Evolutionary conservation across 352 stramenopile genomes (phyloP).

Genomic region (Pythium volutum): DNA sequence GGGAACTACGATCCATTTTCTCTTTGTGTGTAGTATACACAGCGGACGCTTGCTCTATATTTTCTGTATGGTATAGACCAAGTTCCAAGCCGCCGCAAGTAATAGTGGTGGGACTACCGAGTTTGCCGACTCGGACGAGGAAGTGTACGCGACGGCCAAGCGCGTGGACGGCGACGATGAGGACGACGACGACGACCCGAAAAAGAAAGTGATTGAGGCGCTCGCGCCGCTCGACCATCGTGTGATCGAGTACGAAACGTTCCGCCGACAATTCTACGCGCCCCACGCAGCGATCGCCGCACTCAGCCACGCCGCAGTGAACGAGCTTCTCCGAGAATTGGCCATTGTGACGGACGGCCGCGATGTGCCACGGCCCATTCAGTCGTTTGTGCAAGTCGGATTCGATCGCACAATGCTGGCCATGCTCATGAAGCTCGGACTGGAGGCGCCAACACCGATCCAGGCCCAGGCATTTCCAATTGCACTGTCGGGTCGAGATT

Average conservation of each 20-base stretch:
- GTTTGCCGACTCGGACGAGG: constrained; percentile 62
- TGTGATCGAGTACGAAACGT: constrained; percentile 72
- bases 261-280: constrained; percentile 78
- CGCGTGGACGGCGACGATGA: constrained; percentile 33
- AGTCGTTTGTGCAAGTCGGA: constrained; percentile 71
- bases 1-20: neutral
- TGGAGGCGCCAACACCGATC: constrained; percentile 80
- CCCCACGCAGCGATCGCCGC: constrained; percentile 37
- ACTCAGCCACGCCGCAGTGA: constrained; percentile 36
- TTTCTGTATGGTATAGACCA: neutral
- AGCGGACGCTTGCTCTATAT: too few species aligned
- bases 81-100: neutral
- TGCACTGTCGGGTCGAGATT: constrained; percentile 66
- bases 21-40: too few species aligned
- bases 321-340: constrained; percentile 43
- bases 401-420: constrained; percentile 69
- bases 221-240: constrained; percentile 70
- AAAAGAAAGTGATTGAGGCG: constrained; percentile 68
- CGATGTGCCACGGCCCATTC: constrained; percentile 54
- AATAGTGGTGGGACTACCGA: neutral
- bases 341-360: constrained; percentile 45
- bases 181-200: constrained; percentile 22
- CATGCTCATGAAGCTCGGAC: constrained; percentile 60
- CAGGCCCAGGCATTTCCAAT: constrained; percentile 82
- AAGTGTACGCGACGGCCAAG: constrained; percentile 70